A percentile compares a stretch with the other conserved stretches of the same genome.
These are phyloP conservation scores for Cenchrus purpureus DNA, from an alignment of 176 grass and related monocot genomes.

Conservation along the genomic window DNA sequence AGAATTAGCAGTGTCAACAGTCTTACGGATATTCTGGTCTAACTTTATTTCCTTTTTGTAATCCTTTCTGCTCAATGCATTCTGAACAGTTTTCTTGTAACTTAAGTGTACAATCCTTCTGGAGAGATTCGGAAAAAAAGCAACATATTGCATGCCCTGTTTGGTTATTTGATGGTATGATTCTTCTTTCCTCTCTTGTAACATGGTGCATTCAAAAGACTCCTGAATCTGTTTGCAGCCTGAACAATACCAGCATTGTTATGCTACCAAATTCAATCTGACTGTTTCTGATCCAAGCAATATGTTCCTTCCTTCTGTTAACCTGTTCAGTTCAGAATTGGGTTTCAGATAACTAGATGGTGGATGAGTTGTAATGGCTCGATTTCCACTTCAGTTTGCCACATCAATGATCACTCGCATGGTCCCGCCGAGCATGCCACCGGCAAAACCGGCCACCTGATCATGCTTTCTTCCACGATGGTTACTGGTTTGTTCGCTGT, in stretches of 20 bases:
- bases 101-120: conserved; percentile 18
- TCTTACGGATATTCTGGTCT: conserved; percentile 9
- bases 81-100: conserved; percentile 23
- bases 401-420: neutral
- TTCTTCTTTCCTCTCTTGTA: conserved; percentile 5
- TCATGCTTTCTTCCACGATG: conserved; percentile 24
- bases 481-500: neutral
- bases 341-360: no score
- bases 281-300: neutral
- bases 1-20: conserved; percentile 4
- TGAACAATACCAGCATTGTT: neutral
- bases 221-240: neutral
- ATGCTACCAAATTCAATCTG: neutral
- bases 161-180: neutral
- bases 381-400: neutral
- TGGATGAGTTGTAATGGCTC: neutral
- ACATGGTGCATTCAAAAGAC: neutral
- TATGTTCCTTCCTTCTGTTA: no score
- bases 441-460: conserved; percentile 30
- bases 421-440: conserved; percentile 3
- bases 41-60: conserved; percentile 1
- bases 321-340: neutral
- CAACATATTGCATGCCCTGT: neutral
- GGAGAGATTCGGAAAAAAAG: neutral
- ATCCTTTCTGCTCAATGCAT: conserved; percentile 16